A percentile compares a stretch with the other conserved stretches of the same genome.
phyloP scores from a whole-genome alignment of 2,329 filamentous ascomycete genomes.

The Plenodomus biglobosus region DNA sequence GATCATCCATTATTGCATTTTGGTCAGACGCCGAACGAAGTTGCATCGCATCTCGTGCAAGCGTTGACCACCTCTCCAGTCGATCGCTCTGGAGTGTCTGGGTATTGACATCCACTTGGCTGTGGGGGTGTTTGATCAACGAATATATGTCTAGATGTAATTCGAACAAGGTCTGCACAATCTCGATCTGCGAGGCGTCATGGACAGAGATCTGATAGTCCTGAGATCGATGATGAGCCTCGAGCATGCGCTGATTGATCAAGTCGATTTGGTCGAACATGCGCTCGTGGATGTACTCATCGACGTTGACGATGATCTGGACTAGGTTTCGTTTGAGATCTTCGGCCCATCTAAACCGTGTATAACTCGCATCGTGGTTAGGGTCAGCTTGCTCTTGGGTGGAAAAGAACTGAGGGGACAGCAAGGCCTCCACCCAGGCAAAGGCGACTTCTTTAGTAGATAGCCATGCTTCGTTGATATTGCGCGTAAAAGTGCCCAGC shows the following conservation, averaged over 20 bases:
- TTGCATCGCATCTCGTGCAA: conserved; percentile 59
- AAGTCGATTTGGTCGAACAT: conserved; percentile 40
- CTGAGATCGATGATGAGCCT: conserved; percentile 15
- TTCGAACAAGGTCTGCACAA: conserved; percentile 65
- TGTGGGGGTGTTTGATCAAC: conserved; percentile 62
- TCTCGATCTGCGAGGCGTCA: conserved; percentile 50
- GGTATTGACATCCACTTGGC: conserved; percentile 56
- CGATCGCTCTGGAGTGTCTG: conserved; percentile 59
- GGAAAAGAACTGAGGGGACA: conserved; percentile 46
- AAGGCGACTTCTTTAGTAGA: conserved; percentile 56
- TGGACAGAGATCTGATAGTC: conserved; percentile 26
- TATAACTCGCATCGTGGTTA: conserved; percentile 52
- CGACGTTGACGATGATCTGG: conserved; percentile 55
- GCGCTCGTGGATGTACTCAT: conserved; percentile 55
- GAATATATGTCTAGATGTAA: conserved; percentile 67
- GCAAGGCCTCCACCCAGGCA: conserved; percentile 55
- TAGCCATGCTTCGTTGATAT: conserved; percentile 52
- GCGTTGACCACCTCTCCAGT: conserved; percentile 60
- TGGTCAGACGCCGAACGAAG: conserved; percentile 32
- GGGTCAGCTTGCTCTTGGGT: conserved; percentile 10
- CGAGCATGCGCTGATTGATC: conserved; percentile 34
- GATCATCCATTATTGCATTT: conserved; percentile 38
- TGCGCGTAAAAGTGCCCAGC: conserved; percentile 46
- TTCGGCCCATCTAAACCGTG: conserved; percentile 57
- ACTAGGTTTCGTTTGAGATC: conserved; percentile 58